phyloP scores from a whole-genome alignment of 257 asterid species.

The Rauvolfia tetraphylla region DNA sequence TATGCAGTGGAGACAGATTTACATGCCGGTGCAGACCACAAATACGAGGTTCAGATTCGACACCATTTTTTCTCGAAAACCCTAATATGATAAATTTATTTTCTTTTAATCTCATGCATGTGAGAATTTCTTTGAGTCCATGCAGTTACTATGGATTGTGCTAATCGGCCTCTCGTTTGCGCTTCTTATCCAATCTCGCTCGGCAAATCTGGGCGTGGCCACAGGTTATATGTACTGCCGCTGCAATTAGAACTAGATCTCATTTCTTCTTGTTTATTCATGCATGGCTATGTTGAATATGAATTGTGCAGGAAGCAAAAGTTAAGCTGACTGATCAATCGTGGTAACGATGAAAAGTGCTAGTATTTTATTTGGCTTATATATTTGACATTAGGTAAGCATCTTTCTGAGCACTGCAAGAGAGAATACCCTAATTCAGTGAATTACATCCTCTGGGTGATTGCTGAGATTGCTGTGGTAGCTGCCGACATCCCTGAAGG shows the following conservation, averaged over 20 bases:
- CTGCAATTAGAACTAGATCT: not conserved
- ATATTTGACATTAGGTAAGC: too few species aligned
- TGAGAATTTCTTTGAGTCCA: not conserved
- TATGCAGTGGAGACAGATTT: slow-evolving; percentile 75
- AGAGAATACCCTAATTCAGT: slow-evolving; percentile 66
- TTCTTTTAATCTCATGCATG: not conserved
- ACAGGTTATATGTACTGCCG: not conserved
- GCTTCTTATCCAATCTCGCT: slow-evolving; percentile 43
- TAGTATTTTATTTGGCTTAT: too few species aligned
- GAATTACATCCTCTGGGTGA: slow-evolving; percentile 69
- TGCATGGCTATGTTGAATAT: not conserved
- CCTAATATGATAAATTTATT: not conserved
- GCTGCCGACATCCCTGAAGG: slow-evolving; percentile 99
- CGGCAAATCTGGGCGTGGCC: slow-evolving; percentile 37
- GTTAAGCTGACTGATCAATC: not conserved
- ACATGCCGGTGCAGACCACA: slow-evolving; percentile 79
- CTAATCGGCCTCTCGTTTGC: slow-evolving; percentile 64
- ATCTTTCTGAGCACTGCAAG: slow-evolving; percentile 85
- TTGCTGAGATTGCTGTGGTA: slow-evolving; percentile 84
- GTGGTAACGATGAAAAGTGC: too few species aligned
- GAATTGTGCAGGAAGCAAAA: not conserved
- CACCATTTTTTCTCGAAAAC: not conserved
- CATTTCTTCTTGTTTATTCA: not conserved
- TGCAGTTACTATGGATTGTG: slow-evolving; percentile 79
- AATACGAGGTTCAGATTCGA: slow-evolving; percentile 47